A percentile compares a stretch with the other conserved stretches of the same genome.
Conservation (phyloP, 768 basidiomycete genomes). For the Astraeus odoratus region DNA sequence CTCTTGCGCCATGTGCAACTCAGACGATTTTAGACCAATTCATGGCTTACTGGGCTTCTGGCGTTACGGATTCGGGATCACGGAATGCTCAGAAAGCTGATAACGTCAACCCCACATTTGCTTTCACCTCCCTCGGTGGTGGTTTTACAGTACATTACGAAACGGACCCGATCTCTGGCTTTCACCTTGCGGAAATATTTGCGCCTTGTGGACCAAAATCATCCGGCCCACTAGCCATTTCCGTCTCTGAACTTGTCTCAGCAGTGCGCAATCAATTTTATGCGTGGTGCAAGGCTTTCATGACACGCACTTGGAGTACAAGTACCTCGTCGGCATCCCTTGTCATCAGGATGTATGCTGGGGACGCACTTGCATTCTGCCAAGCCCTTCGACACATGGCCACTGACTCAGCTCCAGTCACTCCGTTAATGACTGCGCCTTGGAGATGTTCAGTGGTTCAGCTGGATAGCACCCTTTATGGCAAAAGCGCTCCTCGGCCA, state of each 20-base stretch:
- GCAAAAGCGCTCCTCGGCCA: constrained; percentile 2
- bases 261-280: constrained; percentile 18
- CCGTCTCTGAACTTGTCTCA: constrained; percentile 15
- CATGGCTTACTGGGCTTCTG: too few relatives aligned
- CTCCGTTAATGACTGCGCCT: constrained; percentile 14
- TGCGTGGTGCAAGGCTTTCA: constrained; percentile 20
- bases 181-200: constrained; percentile 25
- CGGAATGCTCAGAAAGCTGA: constrained; percentile 5
- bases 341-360: constrained; percentile 24
- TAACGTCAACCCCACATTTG: constrained; percentile 26
- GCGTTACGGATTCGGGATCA: constrained; percentile 17
- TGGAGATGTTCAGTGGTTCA: constrained; percentile 21
- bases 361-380: constrained; percentile 24
- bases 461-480: constrained; percentile 18
- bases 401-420: constrained; percentile 5
- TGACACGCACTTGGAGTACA: constrained; percentile 5
- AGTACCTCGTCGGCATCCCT: constrained; percentile 7
- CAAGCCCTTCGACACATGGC: constrained; percentile 16
- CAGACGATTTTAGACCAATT: constrained; percentile 19
- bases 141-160: constrained; percentile 25
- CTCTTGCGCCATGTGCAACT: constrained; percentile 19
- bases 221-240: constrained; percentile 1
- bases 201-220: constrained; percentile 1
- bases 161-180: constrained; percentile 23
- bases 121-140: constrained; percentile 18